Evolutionary conservation across 129 eudicot species (phyloP).

Genomic region (Flaveria robusta): DNA sequence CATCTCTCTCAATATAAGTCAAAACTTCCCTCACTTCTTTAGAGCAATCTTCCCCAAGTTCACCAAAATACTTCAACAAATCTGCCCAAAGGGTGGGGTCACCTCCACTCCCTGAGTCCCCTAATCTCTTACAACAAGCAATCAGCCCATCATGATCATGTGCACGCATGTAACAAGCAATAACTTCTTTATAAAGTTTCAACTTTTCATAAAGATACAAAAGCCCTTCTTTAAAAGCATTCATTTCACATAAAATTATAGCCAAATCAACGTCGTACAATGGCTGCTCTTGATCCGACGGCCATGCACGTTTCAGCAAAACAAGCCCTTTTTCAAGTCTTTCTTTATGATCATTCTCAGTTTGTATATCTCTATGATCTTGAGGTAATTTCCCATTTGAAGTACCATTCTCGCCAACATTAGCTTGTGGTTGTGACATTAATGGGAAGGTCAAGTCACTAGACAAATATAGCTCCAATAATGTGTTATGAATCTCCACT

Average conservation of each 20-base stretch:
- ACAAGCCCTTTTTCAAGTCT: conserved; percentile 73
- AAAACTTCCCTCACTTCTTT: conserved; percentile 89
- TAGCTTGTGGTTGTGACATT: conserved; percentile 47
- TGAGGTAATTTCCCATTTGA: conserved; percentile 53
- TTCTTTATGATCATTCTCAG: conserved; percentile 56
- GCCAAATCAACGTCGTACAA: conserved; percentile 88
- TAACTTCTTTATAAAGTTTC: conserved; percentile 95
- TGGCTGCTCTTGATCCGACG: conserved; percentile 84
- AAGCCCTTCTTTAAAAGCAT: conserved; percentile 75
- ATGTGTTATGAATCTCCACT: conserved; percentile 92
- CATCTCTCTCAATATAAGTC: conserved; percentile 88
- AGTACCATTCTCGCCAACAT: conserved; percentile 41
- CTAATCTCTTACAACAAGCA: conserved; percentile 96
- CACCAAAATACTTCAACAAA: conserved; percentile 91
- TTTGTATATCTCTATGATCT: conserved; percentile 37
- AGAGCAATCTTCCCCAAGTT: conserved; percentile 98
- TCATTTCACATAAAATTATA: conserved; percentile 91
- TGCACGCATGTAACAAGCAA: conserved; percentile 93
- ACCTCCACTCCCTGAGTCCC: conserved; percentile 90
- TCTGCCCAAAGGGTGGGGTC: conserved; percentile 95
- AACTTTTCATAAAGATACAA: conserved; percentile 87
- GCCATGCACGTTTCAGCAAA: conserved; percentile 91
- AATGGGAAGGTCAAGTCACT: conserved; percentile 66
- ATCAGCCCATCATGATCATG: conserved; percentile 96
- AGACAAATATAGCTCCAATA: conserved; percentile 87